These are phyloP conservation scores for Patellifolia procumbens DNA, from an alignment of 179 eudicot species.

Conservation along the genomic window DNA sequence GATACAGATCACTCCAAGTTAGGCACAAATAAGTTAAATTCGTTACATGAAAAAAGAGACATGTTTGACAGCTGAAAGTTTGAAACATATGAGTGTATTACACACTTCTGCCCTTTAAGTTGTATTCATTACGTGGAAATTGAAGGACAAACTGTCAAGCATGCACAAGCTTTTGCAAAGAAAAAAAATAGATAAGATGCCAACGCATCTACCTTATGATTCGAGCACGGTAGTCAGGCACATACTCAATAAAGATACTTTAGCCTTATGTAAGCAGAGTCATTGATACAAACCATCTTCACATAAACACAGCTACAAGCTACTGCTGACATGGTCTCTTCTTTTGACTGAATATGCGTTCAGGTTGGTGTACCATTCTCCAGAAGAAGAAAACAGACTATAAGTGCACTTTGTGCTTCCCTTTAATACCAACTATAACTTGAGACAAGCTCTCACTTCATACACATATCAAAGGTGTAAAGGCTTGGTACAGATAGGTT, in stretches of 20 bases:
- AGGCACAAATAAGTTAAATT: background rate
- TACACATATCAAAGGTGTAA: background rate
- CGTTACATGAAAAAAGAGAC: background rate
- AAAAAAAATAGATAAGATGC: background rate
- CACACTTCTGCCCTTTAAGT: too few relatives aligned
- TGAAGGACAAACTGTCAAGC: background rate
- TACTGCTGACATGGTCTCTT: background rate
- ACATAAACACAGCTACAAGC: background rate
- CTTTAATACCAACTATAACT: background rate
- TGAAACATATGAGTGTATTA: too few relatives aligned
- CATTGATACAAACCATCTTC: background rate
- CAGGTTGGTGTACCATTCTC: background rate
- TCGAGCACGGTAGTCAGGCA: background rate
- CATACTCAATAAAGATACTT: background rate
- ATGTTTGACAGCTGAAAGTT: background rate
- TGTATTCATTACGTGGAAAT: background rate
- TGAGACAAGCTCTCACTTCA: background rate
- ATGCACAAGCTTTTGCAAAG: background rate
- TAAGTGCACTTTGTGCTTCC: background rate
- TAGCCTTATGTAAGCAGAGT: background rate
- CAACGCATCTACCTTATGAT: background rate
- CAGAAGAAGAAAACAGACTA: background rate
- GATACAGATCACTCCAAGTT: background rate
- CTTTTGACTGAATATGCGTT: too few relatives aligned
- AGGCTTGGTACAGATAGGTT: too few relatives aligned